Conservation (phyloP, 169 alveolate species). For the Neospora caninum region DNA sequence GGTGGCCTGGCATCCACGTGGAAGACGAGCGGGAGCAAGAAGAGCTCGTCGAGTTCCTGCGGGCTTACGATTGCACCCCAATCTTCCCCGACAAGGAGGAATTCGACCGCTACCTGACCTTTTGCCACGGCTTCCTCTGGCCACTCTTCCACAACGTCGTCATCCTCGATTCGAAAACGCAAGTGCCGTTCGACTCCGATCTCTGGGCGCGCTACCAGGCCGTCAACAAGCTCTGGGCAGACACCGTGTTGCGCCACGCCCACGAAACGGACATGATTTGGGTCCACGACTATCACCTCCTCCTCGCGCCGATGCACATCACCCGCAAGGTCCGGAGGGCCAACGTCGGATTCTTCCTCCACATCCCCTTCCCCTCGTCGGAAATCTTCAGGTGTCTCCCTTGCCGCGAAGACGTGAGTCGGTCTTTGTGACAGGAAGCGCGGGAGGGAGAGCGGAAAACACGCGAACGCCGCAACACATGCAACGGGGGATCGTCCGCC, state of each 20-base stretch:
- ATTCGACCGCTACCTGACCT: constrained; percentile 51
- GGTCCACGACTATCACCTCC: constrained; percentile 90
- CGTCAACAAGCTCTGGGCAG: constrained; percentile 50
- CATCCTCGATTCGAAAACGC: constrained; percentile 30
- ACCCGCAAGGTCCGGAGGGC: constrained; percentile 54
- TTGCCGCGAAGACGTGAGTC: constrained; percentile 86
- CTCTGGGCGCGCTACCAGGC: constrained; percentile 71
- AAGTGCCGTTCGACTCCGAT: constrained; percentile 44
- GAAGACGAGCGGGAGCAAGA: constrained; percentile 59
- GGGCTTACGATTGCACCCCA: constrained; percentile 61
- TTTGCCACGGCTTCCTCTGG: constrained; percentile 67
- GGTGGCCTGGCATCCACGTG: constrained; percentile 66
- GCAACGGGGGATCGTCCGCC: neutral
- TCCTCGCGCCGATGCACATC: constrained; percentile 70
- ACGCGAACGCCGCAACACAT: neutral
- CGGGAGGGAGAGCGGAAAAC: neutral
- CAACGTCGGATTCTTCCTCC: constrained; percentile 88
- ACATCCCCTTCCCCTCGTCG: constrained; percentile 93
- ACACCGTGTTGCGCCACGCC: constrained; percentile 53
- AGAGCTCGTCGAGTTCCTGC: constrained; percentile 48
- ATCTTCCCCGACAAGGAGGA: constrained; percentile 61
- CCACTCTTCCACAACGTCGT: constrained; percentile 64
- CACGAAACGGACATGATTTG: constrained; percentile 82
- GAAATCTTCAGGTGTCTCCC: constrained; percentile 90
- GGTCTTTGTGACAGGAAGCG: neutral